Evolutionary conservation across 331 rosid genomes (phyloP), one percentile per base, ranked within the genome.

Genomic region (Acacia concinna): DNA sequence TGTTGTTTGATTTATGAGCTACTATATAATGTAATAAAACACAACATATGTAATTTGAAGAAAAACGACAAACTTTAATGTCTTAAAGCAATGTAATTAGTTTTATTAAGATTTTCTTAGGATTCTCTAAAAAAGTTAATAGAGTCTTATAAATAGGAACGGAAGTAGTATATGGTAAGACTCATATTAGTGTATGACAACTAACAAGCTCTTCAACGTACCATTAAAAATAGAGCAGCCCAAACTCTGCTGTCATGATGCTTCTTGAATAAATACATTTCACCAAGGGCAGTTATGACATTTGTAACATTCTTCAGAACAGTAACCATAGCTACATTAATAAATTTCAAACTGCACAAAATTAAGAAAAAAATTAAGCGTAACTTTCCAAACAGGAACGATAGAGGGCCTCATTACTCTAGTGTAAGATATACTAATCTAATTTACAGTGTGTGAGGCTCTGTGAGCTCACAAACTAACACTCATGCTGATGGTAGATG

Each of bases 251-350:
- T 82, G 78, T 96, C 99, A 3, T 96, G 99, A 56, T 90, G 93
- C 97, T 96, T 96, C 73, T 83, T 87, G 84, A 96, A 96, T 64
- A 96, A 73, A 85, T 93, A 96, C 97, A 96, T 96, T 85, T 96
- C 99, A 51, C 99, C 99, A 40, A 96, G 38, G 66, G 99, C 98
- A 11, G 99, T 96, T 80, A 96, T 93, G 85, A 96, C 99, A 85
- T 96, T 96, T 52, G 99, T 93, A 86, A 93, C 97, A 82, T 96
- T 96, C 92, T 96, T 96, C 89, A 96, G 85, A 85, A 96, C 97
- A 11, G 98, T 96, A 82, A 96, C 96, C 98, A 96, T 96, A 25
- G 99, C 99, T 56, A 96, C 97, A 81, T 96, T 96, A 83, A 93
- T 96, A 90, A 90, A 91, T 89, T 85, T 96, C 90, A 96, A 90